A percentile compares a stretch with the other conserved stretches of the same genome.
Conservation (phyloP, 2,329 filamentous ascomycete species). For the Ophiognomonia clavigignenti-juglandacearum region DNA sequence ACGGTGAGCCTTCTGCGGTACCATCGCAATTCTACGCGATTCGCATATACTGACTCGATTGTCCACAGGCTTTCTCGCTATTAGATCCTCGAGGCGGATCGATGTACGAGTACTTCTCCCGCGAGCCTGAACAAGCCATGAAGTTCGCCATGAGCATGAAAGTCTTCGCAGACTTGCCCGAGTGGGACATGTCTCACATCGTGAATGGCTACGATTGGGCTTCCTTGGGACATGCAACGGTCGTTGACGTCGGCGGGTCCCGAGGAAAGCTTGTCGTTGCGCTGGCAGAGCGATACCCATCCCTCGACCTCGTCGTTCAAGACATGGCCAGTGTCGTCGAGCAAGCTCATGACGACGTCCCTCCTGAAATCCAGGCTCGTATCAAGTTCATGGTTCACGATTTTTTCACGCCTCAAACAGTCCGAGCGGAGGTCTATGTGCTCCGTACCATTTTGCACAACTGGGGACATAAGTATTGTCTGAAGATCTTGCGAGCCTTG, state of each 20-base stretch:
- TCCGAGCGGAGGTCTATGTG: slow-evolving; percentile 3
- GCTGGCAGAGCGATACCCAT: neutral
- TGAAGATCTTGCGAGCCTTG: slow-evolving; percentile 24
- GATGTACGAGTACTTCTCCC: no score
- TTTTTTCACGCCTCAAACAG: neutral
- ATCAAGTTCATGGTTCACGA: slow-evolving; percentile 3
- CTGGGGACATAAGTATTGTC: slow-evolving; percentile 33
- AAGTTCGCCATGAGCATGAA: no score
- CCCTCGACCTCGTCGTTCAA: neutral
- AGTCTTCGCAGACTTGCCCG: no score
- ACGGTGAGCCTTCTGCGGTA: no score
- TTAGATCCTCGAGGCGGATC: no score
- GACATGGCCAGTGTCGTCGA: neutral
- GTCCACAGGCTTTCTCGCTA: no score
- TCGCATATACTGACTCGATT: no score
- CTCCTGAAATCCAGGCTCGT: neutral
- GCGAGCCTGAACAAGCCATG: no score
- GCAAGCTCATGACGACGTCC: neutral
- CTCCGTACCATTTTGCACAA: slow-evolving; percentile 40
- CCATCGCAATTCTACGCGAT: no score
- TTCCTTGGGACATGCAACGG: neutral
- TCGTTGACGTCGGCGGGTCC: neutral
- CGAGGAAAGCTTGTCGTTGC: neutral
- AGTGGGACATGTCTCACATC: no score
- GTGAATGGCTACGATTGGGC: slow-evolving; percentile 1